phyloP scores from a whole-genome alignment of 305 asterid genomes.

The Caryopteris hybrid region DNA sequence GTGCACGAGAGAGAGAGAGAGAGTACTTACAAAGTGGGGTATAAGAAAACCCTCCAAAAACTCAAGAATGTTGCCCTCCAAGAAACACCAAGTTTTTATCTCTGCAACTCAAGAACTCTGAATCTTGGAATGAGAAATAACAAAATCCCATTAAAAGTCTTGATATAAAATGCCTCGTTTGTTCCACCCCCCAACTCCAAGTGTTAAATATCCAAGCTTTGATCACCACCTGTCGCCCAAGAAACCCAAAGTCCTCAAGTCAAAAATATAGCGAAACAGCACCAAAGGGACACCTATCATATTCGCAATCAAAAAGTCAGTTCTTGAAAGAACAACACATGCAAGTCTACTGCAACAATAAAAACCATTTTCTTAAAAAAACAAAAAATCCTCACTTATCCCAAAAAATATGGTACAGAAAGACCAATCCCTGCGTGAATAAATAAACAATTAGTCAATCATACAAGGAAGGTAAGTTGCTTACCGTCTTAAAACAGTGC shows the following conservation, averaged over 20 bases:
- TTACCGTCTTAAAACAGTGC: slow-evolving; percentile 55
- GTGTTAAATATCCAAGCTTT: slow-evolving; percentile 31
- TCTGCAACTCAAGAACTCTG: neutral
- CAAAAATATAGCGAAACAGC: slow-evolving; percentile 23
- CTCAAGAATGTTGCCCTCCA: slow-evolving; percentile 3
- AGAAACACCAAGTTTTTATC: neutral
- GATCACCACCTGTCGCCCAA: slow-evolving; percentile 32
- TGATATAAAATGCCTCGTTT: slow-evolving; percentile 10
- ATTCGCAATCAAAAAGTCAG: slow-evolving; percentile 17
- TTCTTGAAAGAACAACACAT: slow-evolving; percentile 15
- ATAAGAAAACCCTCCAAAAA: neutral
- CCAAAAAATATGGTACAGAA: slow-evolving; percentile 11
- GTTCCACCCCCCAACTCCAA: slow-evolving; percentile 12
- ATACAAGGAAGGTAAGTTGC: slow-evolving; percentile 49
- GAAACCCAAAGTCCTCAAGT: slow-evolving; percentile 20
- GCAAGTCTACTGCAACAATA: neutral
- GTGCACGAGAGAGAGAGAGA: neutral
- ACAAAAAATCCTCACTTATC: neutral
- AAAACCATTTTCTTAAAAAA: neutral
- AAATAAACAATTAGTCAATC: slow-evolving; percentile 24
- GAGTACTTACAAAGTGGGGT: slow-evolving; percentile 13
- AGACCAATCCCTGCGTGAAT: neutral
- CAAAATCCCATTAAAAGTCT: slow-evolving; percentile 6
- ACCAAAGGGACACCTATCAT: slow-evolving; percentile 24
- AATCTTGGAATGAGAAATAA: neutral